Base-by-base conservation (phyloP, 2,329 filamentous ascomycete genomes). In the Aspergillus vadensis region DNA sequence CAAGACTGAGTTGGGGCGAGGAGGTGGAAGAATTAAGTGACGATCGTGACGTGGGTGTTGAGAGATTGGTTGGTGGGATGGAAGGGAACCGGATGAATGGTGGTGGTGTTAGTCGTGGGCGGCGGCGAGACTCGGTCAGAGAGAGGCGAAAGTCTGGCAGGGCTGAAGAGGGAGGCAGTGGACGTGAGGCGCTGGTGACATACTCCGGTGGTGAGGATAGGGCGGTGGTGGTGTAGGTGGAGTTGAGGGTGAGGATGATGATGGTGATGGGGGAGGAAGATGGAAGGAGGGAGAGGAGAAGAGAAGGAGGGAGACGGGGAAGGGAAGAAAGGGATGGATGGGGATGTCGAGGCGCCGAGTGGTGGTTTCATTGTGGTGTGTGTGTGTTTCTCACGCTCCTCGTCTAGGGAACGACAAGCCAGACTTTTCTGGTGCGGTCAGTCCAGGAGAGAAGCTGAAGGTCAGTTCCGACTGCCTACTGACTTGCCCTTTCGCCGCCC, bases 281-380 rank as follows among this genome's bases (percentile, higher is more conserved):
- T 30, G 63, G 59, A 65, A 39, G 56, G 58, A 64, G 62, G 58
- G 62, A 54, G 61, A 55, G 38, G 44, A 47, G 62, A 57, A 56
- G 55, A 51, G 55, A 52, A 51, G 58, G 32, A 61, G 25, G 51
- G 48, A 64, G 63, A 65, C 59, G 66, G 67, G 66, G 69, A 68
- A 70, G 65, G 64, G 65, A 66, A 62, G 63, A 65, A 68, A 69
- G 67, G 67, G 67, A 67, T 67, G 66, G 65, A 67, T 67, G 63
- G 60, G 64, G 65, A 66, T 66, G 60, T 65, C 57, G 60, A 67
- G 61, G 64, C 64, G 64, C 61, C 58, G 63, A 64, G 63, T 65
- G 63, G 61, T 64, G 66, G 70, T 69, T 70, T 71, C 71, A 72
- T 72, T 72, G 67, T 70, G 64, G 70, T 67, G 66, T 70, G 69